These are phyloP conservation scores for Sherardia arvensis DNA, from an alignment of 257 asterid species.

Conservation along the genomic window DNA sequence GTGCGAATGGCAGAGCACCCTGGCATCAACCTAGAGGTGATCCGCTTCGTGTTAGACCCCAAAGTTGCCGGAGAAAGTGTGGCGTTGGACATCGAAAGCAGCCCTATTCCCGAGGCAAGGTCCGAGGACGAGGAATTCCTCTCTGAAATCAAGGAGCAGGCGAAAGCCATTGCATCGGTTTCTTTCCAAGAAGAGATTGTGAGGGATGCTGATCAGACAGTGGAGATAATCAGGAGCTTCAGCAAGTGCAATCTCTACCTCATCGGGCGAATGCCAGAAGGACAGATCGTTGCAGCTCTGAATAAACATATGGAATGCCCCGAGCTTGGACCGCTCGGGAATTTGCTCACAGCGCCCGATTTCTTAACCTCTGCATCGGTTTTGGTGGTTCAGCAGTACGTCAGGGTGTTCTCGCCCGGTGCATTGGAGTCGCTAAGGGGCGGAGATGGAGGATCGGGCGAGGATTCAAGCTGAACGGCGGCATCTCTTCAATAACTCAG, in stretches of 20 bases:
- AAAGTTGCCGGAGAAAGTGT: constrained; percentile 9
- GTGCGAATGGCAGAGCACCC: constrained; percentile 53
- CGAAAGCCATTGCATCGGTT: constrained; percentile 8
- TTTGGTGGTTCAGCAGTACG: background rate
- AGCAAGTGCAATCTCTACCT: constrained; percentile 29
- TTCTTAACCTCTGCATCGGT: background rate
- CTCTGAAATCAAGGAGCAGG: constrained; percentile 9
- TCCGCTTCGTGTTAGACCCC: constrained; percentile 22
- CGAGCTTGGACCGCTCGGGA: constrained; percentile 38
- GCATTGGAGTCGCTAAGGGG: constrained; percentile 30
- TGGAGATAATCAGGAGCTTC: background rate
- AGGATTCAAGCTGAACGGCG: constrained; percentile 3
- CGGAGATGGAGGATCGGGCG: constrained; percentile 13
- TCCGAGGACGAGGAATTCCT: constrained; percentile 27
- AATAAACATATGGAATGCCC: constrained; percentile 21
- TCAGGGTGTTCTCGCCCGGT: constrained; percentile 7
- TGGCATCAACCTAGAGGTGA: constrained; percentile 28
- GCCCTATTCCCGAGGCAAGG: background rate
- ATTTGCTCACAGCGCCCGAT: constrained; percentile 13
- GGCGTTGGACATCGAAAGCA: constrained; percentile 14
- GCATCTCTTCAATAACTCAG: background rate
- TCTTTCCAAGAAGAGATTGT: constrained; percentile 20
- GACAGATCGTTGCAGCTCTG: constrained; percentile 17
- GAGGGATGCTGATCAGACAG: constrained; percentile 10
- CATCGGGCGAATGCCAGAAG: constrained; percentile 36